These are phyloP conservation scores for Yamadazyma taylorii DNA, from an alignment of 1,139 yeast species.

Conservation along the genomic window DNA sequence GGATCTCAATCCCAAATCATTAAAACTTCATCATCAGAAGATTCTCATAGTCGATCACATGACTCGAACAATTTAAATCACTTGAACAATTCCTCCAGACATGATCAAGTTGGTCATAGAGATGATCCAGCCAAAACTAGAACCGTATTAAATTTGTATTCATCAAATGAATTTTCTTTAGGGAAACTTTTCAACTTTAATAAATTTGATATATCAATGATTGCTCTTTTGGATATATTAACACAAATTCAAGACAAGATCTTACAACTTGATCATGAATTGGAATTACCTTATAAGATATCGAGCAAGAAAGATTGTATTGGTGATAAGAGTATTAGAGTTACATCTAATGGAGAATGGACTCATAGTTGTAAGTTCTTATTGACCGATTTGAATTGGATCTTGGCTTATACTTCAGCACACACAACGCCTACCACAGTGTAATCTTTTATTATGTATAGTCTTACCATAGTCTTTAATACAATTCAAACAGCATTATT, in stretches of 20 bases:
- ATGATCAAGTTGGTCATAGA: no score
- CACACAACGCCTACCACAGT: constrained; percentile 17
- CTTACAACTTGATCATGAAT: constrained; percentile 48
- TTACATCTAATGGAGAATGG: constrained; percentile 83
- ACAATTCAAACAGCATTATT: no score
- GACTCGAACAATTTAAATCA: no score
- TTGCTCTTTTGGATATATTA: constrained; percentile 66
- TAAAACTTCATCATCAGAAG: constrained; percentile 31
- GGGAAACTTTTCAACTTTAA: constrained; percentile 71
- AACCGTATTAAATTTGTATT: constrained; percentile 49
- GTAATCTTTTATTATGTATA: background rate
- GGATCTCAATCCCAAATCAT: constrained; percentile 85
- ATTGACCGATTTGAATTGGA: constrained; percentile 66
- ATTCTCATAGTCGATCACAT: constrained; percentile 21
- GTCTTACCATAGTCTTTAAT: background rate
- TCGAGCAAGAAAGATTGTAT: constrained; percentile 58
- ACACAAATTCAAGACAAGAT: constrained; percentile 55
- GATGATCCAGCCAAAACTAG: constrained; percentile 13
- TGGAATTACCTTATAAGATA: constrained; percentile 69
- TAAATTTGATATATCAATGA: constrained; percentile 74
- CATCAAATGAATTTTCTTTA: constrained; percentile 65
- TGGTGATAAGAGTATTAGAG: constrained; percentile 74
- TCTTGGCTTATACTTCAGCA: constrained; percentile 44
- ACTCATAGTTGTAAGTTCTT: constrained; percentile 84
- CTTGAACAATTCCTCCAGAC: no score